A percentile compares a stretch with the other conserved stretches of the same genome.
phyloP scores from a whole-genome alignment of 192 early-diverging fungal genomes.

The Gamsiella multidivaricata region DNA sequence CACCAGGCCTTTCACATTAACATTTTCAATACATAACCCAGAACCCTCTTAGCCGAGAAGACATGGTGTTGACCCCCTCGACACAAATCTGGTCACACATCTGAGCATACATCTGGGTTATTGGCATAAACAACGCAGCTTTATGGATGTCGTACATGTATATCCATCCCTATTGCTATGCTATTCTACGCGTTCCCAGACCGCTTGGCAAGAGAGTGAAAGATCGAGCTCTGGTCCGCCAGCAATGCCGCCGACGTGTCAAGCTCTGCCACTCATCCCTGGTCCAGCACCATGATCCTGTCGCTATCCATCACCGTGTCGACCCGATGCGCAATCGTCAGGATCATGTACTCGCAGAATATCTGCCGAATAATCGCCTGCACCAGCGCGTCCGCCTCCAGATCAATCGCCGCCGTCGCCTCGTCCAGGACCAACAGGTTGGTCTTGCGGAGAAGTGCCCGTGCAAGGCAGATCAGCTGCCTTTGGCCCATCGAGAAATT shows the following conservation, averaged over 20 bases:
- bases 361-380: constrained; percentile 84
- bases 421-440: constrained; percentile 61
- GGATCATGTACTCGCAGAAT: constrained; percentile 80
- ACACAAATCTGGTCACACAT: no score
- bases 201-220: constrained; percentile 52
- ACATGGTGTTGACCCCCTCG: no score
- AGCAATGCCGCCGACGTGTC: constrained; percentile 68
- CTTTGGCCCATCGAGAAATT: constrained; percentile 90
- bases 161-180: no score
- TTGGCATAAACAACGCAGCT: no score
- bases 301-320: constrained; percentile 89
- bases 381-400: constrained; percentile 85
- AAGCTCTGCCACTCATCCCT: constrained; percentile 70
- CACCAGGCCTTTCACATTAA: no score
- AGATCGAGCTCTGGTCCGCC: constrained; percentile 54
- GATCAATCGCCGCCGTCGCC: constrained; percentile 76
- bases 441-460: constrained; percentile 74
- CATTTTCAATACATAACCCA: no score
- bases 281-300: constrained; percentile 77
- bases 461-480: constrained; percentile 79
- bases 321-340: constrained; percentile 92
- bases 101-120: no score
- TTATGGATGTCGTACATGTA: no score
- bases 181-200: no score
- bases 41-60: no score